Percentiles rank a stretch among this genome's conserved stretches.
phyloP scores from a whole-genome alignment of 2,329 filamentous ascomycete genomes.

The Stagonosporopsis chrysanthemi region DNA sequence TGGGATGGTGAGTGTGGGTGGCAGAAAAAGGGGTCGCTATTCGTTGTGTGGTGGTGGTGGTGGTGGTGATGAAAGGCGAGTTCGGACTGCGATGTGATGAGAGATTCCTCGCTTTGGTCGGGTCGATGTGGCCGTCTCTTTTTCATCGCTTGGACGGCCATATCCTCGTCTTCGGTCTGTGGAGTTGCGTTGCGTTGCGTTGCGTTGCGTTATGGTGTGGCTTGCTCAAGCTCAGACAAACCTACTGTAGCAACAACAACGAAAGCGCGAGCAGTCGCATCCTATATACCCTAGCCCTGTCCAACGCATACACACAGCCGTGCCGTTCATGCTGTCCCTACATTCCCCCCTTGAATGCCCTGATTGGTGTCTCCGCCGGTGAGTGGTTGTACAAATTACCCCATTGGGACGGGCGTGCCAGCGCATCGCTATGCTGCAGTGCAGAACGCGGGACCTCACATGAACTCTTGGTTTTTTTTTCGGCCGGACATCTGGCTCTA shows the following conservation, averaged over 20 bases:
- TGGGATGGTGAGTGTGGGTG: neutral
- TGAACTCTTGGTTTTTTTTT: neutral
- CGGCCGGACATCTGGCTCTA: neutral
- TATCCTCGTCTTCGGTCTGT: neutral
- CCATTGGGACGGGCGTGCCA: slow-evolving; percentile 12
- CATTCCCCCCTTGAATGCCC: neutral
- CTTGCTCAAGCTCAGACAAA: neutral
- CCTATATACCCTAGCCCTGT: neutral
- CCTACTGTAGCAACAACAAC: neutral
- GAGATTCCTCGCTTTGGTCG: neutral
- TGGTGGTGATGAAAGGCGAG: neutral
- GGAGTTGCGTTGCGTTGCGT: too few species aligned
- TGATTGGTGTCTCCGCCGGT: slow-evolving; percentile 4
- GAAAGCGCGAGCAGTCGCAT: neutral
- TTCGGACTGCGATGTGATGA: neutral
- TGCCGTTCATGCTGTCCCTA: neutral
- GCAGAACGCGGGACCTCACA: slow-evolving; percentile 2
- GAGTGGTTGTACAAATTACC: slow-evolving; percentile 18
- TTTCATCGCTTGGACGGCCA: neutral
- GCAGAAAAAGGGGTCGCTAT: slow-evolving; percentile 3
- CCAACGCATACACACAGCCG: neutral
- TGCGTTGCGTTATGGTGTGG: too few species aligned
- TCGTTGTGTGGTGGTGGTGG: neutral
- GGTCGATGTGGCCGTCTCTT: neutral
- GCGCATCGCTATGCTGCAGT: slow-evolving; percentile 12